Base-by-base conservation (phyloP, 129 eudicot genomes). In the Saussurea involucrata region DNA sequence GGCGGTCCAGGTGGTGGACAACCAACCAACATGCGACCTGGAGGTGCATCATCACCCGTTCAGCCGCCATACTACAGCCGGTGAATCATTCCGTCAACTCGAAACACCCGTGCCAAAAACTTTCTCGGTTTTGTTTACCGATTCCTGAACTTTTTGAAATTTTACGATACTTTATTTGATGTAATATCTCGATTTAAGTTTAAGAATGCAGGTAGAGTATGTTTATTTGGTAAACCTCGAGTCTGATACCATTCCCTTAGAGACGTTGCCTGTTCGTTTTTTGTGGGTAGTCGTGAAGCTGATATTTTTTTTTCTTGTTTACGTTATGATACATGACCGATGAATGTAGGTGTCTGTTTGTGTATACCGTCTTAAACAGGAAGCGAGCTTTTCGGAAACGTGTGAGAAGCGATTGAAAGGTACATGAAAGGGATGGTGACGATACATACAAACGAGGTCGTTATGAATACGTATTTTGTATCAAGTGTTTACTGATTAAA, bases 21-120 rank as follows among this genome's bases (percentile, higher is more conserved):
- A 42, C 21, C 71, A 12, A 34, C 49, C 46, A 81, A 74, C 61
- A 9, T 55, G 86, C 73, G 53, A 31, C 83, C 87, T 53, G 84
- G 84, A 53, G 80, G 83, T 74, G 61, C 76, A 63, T 66, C 78
- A 8, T 58, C 72, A 3, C 83, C 77, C 2, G 68, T 66, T 76
- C 86, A 79, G 76, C 81, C 86, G 64, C 81, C 81, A 60, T 85
- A 81, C 58, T 79, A 89, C 61, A 73, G 82, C 58, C 76, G 81
- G 68, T 80, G 61, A 53, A 53, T 53, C 61, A 6, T 53, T 53
- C 8, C 18, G 1, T 53, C 3, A 53, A 17, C 61, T 53, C 61
- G 6, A 49, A 49, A 49, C 21, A 1, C 21, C 2, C 21, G 8
- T 49, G 22, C 22, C 9, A 53, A 53, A 18, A 17, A 53, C 22